Conservation (phyloP, 768 basidiomycete genomes). For the Podaxis pistillaris region DNA sequence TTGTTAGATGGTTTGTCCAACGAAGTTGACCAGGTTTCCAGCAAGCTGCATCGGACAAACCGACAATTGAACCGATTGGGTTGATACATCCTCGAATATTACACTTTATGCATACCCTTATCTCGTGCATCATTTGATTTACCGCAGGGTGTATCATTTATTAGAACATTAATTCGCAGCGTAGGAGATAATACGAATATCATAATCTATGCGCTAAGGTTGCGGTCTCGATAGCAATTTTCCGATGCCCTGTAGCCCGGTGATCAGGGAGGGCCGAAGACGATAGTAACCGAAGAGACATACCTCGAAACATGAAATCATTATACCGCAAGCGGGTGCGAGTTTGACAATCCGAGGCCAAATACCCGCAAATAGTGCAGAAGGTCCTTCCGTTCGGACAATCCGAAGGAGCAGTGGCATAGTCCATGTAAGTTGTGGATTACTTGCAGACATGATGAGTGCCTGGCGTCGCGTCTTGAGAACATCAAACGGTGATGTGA, state of each 20-base stretch:
- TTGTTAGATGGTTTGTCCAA: constrained; percentile 75
- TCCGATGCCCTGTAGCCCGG: constrained; percentile 52
- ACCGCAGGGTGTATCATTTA: constrained; percentile 10
- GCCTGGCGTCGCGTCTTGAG: constrained; percentile 94
- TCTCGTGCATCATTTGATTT: constrained; percentile 7
- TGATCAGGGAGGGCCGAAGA: constrained; percentile 14
- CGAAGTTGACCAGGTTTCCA: constrained; percentile 76
- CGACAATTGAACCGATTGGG: constrained; percentile 80
- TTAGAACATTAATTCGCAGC: constrained; percentile 15
- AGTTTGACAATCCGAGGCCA: constrained; percentile 91
- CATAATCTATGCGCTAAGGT: constrained; percentile 28
- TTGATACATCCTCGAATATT: constrained; percentile 24
- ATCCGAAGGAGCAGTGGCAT: constrained; percentile 69
- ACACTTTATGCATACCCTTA: background rate
- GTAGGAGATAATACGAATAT: constrained; percentile 24
- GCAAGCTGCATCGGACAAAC: constrained; percentile 77
- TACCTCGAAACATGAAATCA: constrained; percentile 96
- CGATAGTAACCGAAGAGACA: constrained; percentile 20
- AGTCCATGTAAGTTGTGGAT: constrained; percentile 43
- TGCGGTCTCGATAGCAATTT: constrained; percentile 41
- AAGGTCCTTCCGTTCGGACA: constrained; percentile 71
- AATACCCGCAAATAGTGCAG: constrained; percentile 81
- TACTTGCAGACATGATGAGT: constrained; percentile 60
- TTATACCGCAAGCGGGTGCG: constrained; percentile 96
- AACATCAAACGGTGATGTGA: constrained; percentile 96